Percentiles rank a stretch among this genome's conserved stretches.
Conservation (phyloP, 441 rosid genomes). For the Dalechampia spathulata region DNA sequence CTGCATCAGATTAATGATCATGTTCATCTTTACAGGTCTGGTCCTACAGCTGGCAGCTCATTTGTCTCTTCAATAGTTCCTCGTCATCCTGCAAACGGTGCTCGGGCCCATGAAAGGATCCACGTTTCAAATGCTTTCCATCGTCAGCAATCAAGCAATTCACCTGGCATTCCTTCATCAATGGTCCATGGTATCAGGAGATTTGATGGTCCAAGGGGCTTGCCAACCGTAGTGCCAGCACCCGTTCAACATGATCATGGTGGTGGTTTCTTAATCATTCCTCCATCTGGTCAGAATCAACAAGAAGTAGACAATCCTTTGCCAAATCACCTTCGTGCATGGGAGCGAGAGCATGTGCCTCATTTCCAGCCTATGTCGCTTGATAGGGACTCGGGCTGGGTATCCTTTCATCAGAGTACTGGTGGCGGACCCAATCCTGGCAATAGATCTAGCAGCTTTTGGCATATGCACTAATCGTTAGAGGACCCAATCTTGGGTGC, state of each 20-base stretch:
- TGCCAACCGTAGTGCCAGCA: slow-evolving; percentile 21
- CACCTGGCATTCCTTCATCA: slow-evolving; percentile 27
- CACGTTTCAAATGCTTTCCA: slow-evolving; percentile 39
- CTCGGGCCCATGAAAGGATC: slow-evolving; percentile 40
- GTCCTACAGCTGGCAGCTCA: slow-evolving; percentile 40
- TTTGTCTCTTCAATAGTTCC: slow-evolving; percentile 37
- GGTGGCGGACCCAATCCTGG: slow-evolving; percentile 22
- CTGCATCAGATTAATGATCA: slow-evolving; percentile 5
- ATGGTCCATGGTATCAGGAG: slow-evolving; percentile 32
- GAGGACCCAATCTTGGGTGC: slow-evolving; percentile 10
- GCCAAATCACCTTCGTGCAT: slow-evolving; percentile 17
- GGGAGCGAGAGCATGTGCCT: slow-evolving; percentile 41
- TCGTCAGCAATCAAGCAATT: slow-evolving; percentile 33
- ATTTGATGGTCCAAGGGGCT: slow-evolving; percentile 28
- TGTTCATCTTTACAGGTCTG: slow-evolving; percentile 28
- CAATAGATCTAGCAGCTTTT: slow-evolving; percentile 28
- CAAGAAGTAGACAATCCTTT: slow-evolving; percentile 31
- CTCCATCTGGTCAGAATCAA: slow-evolving; percentile 27
- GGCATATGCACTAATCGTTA: slow-evolving; percentile 29
- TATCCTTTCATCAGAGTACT: slow-evolving; percentile 20
- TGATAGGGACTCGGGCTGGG: not conserved
- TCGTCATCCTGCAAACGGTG: slow-evolving; percentile 44
- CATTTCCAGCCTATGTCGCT: slow-evolving; percentile 19
- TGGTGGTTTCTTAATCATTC: slow-evolving; percentile 31
- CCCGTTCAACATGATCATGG: slow-evolving; percentile 26